Evolutionary conservation across 176 grass and related monocot genomes (phyloP).

Genomic region (Otatea glauca): DNA sequence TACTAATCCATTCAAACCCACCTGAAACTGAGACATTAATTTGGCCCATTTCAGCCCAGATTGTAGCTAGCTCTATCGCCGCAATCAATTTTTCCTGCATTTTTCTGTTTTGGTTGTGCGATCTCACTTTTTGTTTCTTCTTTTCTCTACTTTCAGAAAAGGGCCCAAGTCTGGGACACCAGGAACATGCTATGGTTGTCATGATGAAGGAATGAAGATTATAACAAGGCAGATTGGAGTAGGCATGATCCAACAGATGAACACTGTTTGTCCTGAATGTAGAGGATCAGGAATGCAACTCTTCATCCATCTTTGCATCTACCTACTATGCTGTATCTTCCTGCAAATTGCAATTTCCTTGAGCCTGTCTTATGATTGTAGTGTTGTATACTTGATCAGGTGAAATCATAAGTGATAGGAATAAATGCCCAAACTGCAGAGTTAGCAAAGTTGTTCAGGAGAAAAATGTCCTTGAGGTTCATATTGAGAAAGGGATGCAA

Average conservation of each 20-base stretch:
- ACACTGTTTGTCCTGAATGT: conserved; percentile 70
- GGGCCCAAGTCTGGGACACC: conserved; percentile 69
- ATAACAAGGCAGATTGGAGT: conserved; percentile 67
- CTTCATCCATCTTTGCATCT: conserved; percentile 6
- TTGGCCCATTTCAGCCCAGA: not conserved
- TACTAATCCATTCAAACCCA: not conserved
- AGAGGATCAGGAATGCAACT: conserved; percentile 56
- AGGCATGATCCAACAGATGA: conserved; percentile 84
- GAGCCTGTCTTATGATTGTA: conserved; percentile 11
- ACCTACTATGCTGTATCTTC: not conserved
- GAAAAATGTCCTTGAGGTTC: conserved; percentile 78
- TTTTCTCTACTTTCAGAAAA: conserved; percentile 49
- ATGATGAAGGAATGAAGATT: conserved; percentile 65
- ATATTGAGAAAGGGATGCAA: conserved; percentile 86
- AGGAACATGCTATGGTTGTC: conserved; percentile 69
- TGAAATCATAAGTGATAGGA: conserved; percentile 71
- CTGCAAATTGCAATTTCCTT: conserved; percentile 33
- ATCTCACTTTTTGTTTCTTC: conserved; percentile 16
- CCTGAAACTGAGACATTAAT: not conserved
- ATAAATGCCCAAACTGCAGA: conserved; percentile 67
- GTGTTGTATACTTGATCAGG: conserved; percentile 49
- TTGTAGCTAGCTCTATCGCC: not conserved
- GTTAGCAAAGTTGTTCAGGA: conserved; percentile 70
- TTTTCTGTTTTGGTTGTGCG: conserved; percentile 4
- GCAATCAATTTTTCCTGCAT: not conserved